Base-by-base conservation (phyloP, 495 filamentous ascomycete species). In the Friedmanniomyces endolithicus region DNA sequence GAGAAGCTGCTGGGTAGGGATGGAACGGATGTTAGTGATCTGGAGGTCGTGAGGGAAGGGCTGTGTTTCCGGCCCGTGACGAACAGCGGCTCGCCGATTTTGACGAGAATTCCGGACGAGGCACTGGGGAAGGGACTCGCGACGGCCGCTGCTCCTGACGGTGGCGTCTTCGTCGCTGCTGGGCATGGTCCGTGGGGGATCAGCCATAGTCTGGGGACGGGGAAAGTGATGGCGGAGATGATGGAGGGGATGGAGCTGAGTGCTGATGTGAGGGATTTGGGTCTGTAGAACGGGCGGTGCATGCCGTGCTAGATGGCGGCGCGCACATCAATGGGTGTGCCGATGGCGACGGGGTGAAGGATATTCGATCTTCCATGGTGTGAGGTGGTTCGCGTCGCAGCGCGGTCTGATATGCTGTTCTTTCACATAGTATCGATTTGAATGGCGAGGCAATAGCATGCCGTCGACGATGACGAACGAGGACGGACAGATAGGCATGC, bases 51-150 rank as follows among this genome's bases (percentile, higher is more conserved):
- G 12, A 72, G 81, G 48, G 78, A 83, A 61, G 80, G 77, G 1
- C 58, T 88, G 37, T 89, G 87, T 64, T 88, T 87, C 67, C 73
- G 87, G 3, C 86, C 87, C 0, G 79, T 86, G 8, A 81, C 80
- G 22, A 57, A 65, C 6, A 74, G 71, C 37, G 86, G 85, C 0
- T 70, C 66, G 52, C 86, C 86, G 2, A 78, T 87, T 34, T 48
- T 89, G 14, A 65, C 68, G 6, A 68, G 77, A 23, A 66, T 89
- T 0, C 61, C 69, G 4, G 78, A 84, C 48, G 57, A 61, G 25
- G 66, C 74, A 29, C 68, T 87, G 19, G 84, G 81, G 6, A 58
- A 67, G 43, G 67, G 65, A 11, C 64, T 79, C 22, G 72, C 65
- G 52, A 69, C 72, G 23, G 58, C 60, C 0, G 61, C 59, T 1